Evolutionary conservation across 202 grass and related monocot species (phyloP).

Genomic region (Schoenoplectus triqueter): DNA sequence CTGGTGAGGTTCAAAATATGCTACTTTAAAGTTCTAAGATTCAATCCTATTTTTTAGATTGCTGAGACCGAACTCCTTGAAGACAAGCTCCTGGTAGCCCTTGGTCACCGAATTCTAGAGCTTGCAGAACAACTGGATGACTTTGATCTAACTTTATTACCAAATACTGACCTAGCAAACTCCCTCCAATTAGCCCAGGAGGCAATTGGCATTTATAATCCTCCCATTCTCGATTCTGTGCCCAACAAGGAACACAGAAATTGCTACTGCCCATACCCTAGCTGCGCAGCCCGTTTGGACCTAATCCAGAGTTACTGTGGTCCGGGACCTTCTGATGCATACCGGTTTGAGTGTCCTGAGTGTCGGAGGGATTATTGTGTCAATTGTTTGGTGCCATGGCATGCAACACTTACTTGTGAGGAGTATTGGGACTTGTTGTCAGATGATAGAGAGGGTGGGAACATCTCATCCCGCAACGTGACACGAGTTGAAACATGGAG

Average conservation of each 20-base stretch:
- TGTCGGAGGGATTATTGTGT: slow-evolving; percentile 90
- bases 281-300: slow-evolving; percentile 69
- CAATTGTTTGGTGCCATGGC: slow-evolving; percentile 82
- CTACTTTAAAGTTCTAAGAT: slow-evolving; percentile 10
- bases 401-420: slow-evolving; percentile 80
- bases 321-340: slow-evolving; percentile 66
- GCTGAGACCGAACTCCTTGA: slow-evolving; percentile 95
- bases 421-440: slow-evolving; percentile 73
- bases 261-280: slow-evolving; percentile 78
- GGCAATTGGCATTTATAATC: slow-evolving; percentile 71
- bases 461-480: slow-evolving; percentile 60
- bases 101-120: slow-evolving; percentile 97
- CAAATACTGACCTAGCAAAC: slow-evolving; percentile 79
- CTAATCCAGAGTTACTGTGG: slow-evolving; percentile 69
- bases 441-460: slow-evolving; percentile 60
- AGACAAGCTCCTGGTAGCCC: slow-evolving; percentile 86
- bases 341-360: slow-evolving; percentile 71
- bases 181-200: slow-evolving; percentile 85
- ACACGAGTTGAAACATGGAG: slow-evolving; percentile 71
- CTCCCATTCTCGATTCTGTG: slow-evolving; percentile 10
- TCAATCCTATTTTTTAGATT: slow-evolving; percentile 52
- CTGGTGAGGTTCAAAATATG: neutral
- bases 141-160: slow-evolving; percentile 88
- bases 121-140: slow-evolving; percentile 88
- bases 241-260: slow-evolving; percentile 21